Percentiles rank a stretch among this genome's conserved stretches.
Evolutionary conservation across 78 protist genomes (phyloP).

Genomic region (Diacronema lutheri): DNA sequence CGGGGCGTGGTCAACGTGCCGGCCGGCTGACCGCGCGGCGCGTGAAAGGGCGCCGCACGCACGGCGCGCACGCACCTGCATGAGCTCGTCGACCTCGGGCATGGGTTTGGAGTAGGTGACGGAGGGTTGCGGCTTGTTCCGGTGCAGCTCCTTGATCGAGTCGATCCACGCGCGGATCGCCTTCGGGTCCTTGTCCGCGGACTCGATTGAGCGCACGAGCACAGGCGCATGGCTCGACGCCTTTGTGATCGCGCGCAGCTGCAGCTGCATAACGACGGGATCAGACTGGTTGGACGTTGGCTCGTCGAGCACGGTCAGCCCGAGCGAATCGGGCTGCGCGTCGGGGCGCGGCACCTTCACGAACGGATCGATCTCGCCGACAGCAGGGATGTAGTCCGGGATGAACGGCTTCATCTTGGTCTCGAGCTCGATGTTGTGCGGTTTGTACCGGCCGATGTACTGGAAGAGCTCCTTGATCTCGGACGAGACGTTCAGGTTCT

Average conservation of each 20-base stretch:
- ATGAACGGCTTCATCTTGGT: constrained; percentile 70
- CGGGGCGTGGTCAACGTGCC: neutral
- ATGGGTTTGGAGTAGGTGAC: constrained; percentile 55
- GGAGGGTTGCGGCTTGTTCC: neutral
- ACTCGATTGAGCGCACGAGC: constrained; percentile 44
- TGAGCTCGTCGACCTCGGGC: constrained; percentile 75
- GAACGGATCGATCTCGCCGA: constrained; percentile 37
- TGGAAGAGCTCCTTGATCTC: constrained; percentile 64
- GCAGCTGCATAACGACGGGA: constrained; percentile 40
- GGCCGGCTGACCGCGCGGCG: neutral
- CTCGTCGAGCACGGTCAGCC: constrained; percentile 73
- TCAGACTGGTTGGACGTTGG: constrained; percentile 62
- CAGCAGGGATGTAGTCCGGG: constrained; percentile 77
- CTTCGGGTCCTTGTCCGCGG: constrained; percentile 60
- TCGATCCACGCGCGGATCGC: constrained; percentile 54
- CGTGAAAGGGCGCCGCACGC: neutral
- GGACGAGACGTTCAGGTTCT: neutral
- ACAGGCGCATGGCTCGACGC: neutral
- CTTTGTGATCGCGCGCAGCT: neutral
- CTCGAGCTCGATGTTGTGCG: constrained; percentile 54
- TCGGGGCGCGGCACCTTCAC: constrained; percentile 66
- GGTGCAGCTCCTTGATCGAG: neutral
- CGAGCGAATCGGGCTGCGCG: constrained; percentile 45
- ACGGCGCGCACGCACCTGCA: too few relatives aligned
- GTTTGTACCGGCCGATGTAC: constrained; percentile 58